Conservation (phyloP, 2,329 filamentous ascomycete species). For the Botryotinia globosa region DNA sequence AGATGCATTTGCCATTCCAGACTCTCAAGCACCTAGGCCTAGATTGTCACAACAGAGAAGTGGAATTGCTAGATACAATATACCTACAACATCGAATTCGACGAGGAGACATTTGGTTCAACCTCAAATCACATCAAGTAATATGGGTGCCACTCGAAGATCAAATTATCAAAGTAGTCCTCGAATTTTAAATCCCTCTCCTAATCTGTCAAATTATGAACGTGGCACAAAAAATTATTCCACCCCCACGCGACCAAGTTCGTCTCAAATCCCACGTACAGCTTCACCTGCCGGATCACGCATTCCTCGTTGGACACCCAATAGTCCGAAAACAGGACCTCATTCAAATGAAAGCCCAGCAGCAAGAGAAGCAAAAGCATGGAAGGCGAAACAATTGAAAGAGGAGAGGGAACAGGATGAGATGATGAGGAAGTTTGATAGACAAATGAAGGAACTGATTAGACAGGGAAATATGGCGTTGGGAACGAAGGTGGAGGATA, state of each 20-base stretch:
- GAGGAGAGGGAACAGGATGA: conserved; percentile 78
- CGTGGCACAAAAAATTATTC: conserved; percentile 40
- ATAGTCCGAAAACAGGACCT: conserved; percentile 15
- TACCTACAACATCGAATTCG: conserved; percentile 27
- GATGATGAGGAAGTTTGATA: conserved; percentile 75
- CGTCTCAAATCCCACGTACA: conserved; percentile 42
- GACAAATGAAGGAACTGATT: conserved; percentile 80
- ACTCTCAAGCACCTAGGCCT: conserved; percentile 1
- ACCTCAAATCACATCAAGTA: background rate
- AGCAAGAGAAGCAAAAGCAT: conserved; percentile 66
- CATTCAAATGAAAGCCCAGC: conserved; percentile 32
- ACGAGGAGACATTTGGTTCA: background rate
- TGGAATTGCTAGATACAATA: conserved; percentile 28
- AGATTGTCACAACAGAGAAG: conserved; percentile 22
- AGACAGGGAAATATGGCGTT: conserved; percentile 83
- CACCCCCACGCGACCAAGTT: conserved; percentile 46
- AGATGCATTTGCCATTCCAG: conserved; percentile 16
- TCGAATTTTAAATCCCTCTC: background rate
- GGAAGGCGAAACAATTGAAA: conserved; percentile 67
- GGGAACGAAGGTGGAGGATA: conserved; percentile 54
- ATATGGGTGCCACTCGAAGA: background rate
- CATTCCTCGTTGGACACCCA: conserved; percentile 42
- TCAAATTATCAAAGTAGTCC: background rate
- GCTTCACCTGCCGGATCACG: conserved; percentile 54
- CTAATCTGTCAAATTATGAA: background rate